Base-by-base conservation (phyloP, 345 rosid genomes). In the Acer saccharum region DNA sequence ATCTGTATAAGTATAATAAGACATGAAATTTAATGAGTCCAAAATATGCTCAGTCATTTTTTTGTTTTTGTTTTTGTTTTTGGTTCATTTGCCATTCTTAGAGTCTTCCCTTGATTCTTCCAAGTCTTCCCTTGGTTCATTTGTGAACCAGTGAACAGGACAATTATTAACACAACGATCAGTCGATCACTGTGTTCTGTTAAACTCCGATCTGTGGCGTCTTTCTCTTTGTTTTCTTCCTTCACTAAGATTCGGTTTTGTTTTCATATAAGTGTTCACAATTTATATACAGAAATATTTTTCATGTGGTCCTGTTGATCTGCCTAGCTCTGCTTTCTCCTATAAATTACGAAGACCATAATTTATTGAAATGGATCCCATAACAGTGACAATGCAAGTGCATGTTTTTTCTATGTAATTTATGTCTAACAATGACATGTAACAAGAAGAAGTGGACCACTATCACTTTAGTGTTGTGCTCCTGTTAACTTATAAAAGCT, bases 391-490 rank as follows among this genome's bases (percentile, higher is more conserved):
- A 54, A 61, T 35, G 11, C 41, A 71, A 68, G 23, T 48, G 71
- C 78, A 52, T 65, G 14, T 16, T 72, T 35, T 76, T 62, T 79
- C 20, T 27, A 18, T 61, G 50, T 27, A 66, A 46, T 77, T 77
- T 60, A 69, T 65, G 35, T 23, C 21, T 20, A 13, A 14, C 1
- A 5, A 23, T 61, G 79, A 58, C 69, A 72, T 35, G 27, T 32
- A 74, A 69, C 14, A 25, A 72, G 39, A 25, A 72, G 39, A 48
- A 16, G 10, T 75, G 81, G 86, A 80, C 81, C 81, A 81, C 78
- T 65, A 2, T 18, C 6, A 12, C 27, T 35, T 6, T 35, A 35
- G 39, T 62, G 18, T 27, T 0, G 1, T 71, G 39, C 52, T 68
- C 23, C n/a, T 23, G 48, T 48, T 67, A 9, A 44, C 13, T 66